Base-by-base conservation (phyloP, 2,329 filamentous ascomycete species). In the Colletotrichum limetticola region DNA sequence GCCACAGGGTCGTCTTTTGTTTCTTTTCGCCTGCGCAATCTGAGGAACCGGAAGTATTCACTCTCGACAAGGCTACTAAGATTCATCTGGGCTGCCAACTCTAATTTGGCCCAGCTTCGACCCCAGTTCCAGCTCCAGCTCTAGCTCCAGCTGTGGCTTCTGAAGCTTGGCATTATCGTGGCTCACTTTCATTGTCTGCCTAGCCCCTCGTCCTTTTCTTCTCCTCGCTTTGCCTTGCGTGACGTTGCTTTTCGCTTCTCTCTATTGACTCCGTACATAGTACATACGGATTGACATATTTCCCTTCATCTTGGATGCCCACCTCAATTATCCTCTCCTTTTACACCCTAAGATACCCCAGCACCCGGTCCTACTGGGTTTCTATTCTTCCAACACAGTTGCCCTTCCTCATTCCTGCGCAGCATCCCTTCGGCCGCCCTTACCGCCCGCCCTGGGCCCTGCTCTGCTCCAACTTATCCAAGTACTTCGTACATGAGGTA, bases 1-100 rank as follows among this genome's bases (percentile, higher is more conserved):
- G 65, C 65, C 69, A 72, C 58, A 49, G 58, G 68, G 52, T 52
- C 28, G n/a, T 28, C 14, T 68, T 30, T 68, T 30, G 28, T 63
- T 63, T 46, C 62, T 56, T 63, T 49, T 62, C 24, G 28, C 42
- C 57, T 14, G 32, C 8, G 16, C 7, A 49, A n/a, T 19, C 42
- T 9, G 14, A 42, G 42, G 11, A 28, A 9, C 19, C 16, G 22
- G n/a, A 28, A 56, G 26, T 56, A 26, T n/a, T 28, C 53, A 56
- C 26, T 28, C 12, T 56, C 26, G 53, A 22, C 12, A 59, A 56
- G 52, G 24, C 35, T n/a, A 19, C 59, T 53, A 14, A 30, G 58
- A 14, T 35, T 42, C 58, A 37, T 12, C 63, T 56, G 32, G 49
- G 42, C 19, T n/a, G 19, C 49, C 53, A 68, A 28, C 30, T 57